Percentiles rank a stretch among this genome's conserved stretches.
Evolutionary conservation across 768 basidiomycete genomes (phyloP).

Genomic region (Lactarius akahatsu): DNA sequence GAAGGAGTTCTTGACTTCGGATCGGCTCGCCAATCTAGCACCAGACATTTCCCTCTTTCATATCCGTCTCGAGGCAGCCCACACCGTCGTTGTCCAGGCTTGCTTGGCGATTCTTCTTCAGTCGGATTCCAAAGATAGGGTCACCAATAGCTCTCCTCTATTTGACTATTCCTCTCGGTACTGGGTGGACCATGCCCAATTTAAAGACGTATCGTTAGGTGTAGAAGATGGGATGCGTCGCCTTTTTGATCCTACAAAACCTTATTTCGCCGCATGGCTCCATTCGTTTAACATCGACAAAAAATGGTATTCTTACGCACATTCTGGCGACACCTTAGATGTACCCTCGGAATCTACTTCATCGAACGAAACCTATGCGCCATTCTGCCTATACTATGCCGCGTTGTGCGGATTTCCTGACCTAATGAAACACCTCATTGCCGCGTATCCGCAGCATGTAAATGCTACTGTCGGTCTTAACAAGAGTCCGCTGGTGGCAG

Average conservation of each 20-base stretch:
- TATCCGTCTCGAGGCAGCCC: not conserved
- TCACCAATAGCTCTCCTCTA: not conserved
- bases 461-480: too few relatives aligned
- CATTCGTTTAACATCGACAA: not conserved
- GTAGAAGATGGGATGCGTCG: not conserved
- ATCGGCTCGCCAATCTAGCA: not conserved
- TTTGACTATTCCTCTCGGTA: not conserved
- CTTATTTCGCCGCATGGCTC: not conserved
- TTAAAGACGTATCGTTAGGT: not conserved
- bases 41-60: not conserved
- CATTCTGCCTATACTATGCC: too few relatives aligned
- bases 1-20: constrained; percentile 2
- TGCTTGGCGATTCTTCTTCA: not conserved
- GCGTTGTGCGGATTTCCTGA: too few relatives aligned
- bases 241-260: not conserved
- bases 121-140: not conserved
- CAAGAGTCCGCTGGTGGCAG: not conserved
- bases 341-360: too few relatives aligned
- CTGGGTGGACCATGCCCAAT: not conserved
- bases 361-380: not conserved
- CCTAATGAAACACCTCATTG: too few relatives aligned
- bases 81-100: not conserved
- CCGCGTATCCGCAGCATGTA: too few relatives aligned
- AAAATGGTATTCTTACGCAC: not conserved
- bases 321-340: too few relatives aligned